Conservation (phyloP, 176 grass and related monocot species). For the Avena sativa region DNA sequence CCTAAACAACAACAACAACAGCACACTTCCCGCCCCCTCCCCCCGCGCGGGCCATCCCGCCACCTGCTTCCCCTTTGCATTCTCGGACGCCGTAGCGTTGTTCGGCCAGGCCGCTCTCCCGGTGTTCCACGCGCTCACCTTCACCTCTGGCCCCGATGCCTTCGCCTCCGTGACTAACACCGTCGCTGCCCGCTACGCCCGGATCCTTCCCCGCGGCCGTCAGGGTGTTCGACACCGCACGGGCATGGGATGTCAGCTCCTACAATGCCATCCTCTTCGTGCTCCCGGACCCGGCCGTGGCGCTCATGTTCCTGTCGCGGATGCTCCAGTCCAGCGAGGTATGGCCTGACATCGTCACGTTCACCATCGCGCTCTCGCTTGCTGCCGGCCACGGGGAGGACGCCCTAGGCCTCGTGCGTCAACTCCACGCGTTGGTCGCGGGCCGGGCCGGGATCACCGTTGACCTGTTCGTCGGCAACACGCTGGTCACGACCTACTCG, state of each 20-base stretch:
- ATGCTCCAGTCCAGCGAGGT: slow-evolving; percentile 63
- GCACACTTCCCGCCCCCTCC: slow-evolving; percentile 12
- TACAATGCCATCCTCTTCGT: slow-evolving; percentile 83
- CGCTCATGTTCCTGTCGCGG: slow-evolving; percentile 57
- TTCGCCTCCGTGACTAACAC: not conserved
- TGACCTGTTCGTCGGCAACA: too few relatives aligned
- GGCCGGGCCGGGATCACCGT: too few relatives aligned
- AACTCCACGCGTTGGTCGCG: too few relatives aligned
- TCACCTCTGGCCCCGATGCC: too few relatives aligned
- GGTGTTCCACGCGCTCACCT: too few relatives aligned
- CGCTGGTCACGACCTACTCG: too few relatives aligned
- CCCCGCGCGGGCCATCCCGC: not conserved
- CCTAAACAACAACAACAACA: not conserved
- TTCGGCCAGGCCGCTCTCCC: too few relatives aligned
- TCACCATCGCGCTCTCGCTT: too few relatives aligned
- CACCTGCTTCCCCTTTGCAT: slow-evolving; percentile 36
- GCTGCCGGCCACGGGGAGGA: too few relatives aligned
- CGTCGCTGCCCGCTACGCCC: slow-evolving; percentile 65
- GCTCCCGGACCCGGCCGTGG: slow-evolving; percentile 47
- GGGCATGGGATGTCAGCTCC: slow-evolving; percentile 51
- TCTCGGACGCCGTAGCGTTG: slow-evolving; percentile 47
- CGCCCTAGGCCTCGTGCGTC: too few relatives aligned
- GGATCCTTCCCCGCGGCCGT: slow-evolving; percentile 45
- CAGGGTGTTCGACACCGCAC: slow-evolving; percentile 51
- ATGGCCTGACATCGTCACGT: slow-evolving; percentile 38